Conservation (phyloP, 2,329 filamentous ascomycete species). For the Alternaria atra region DNA sequence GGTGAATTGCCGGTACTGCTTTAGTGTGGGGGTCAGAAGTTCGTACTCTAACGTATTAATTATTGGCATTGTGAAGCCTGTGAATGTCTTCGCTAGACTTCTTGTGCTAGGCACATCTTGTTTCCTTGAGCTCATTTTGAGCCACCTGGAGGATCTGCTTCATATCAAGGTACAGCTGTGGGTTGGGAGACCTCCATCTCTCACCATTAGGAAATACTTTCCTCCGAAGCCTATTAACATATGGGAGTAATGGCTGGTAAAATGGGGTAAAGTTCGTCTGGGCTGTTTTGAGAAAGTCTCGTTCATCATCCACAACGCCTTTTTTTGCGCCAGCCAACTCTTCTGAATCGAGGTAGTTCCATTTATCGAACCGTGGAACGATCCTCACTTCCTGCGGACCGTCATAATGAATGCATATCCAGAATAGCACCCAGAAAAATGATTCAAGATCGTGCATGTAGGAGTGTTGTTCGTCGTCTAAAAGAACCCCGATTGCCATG, state of each 20-base stretch:
- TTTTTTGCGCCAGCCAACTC: constrained; percentile 16
- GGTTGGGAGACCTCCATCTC: constrained; percentile 10
- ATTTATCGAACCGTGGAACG: constrained; percentile 45
- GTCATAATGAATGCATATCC: constrained; percentile 57
- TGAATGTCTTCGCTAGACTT: too few relatives aligned
- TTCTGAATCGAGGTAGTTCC: constrained; percentile 29
- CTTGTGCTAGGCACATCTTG: not conserved
- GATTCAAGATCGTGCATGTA: constrained; percentile 62
- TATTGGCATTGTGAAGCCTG: too few relatives aligned
- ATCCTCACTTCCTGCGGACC: constrained; percentile 27
- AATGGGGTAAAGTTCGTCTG: constrained; percentile 47
- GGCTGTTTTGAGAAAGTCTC: constrained; percentile 41
- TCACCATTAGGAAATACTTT: constrained; percentile 47
- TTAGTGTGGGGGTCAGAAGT: too few relatives aligned
- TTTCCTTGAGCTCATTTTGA: constrained; percentile 8
- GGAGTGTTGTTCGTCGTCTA: constrained; percentile 52
- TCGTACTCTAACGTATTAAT: too few relatives aligned
- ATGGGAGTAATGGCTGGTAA: constrained; percentile 50
- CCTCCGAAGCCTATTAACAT: constrained; percentile 51
- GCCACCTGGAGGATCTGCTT: constrained; percentile 15
- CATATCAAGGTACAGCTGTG: constrained; percentile 15
- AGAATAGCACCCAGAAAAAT: constrained; percentile 61
- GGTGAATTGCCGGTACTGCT: too few relatives aligned
- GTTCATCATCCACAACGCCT: constrained; percentile 13
- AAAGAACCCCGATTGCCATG: constrained; percentile 58